phyloP scores from a whole-genome alignment of 139 green algal species.

The Micractinium sp. region DNA sequence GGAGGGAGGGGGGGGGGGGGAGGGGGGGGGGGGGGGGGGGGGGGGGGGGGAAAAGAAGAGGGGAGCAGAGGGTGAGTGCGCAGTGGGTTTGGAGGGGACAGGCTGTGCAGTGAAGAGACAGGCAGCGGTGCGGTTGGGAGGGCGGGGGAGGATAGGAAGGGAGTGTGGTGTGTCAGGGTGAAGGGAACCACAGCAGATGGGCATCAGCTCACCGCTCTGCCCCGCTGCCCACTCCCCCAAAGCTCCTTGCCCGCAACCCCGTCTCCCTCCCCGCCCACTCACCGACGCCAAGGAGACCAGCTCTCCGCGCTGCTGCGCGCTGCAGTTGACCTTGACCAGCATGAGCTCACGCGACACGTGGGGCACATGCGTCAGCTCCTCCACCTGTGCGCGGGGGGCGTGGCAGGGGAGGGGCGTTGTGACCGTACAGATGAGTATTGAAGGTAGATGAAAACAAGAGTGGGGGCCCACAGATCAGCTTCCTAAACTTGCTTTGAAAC shows the following conservation, averaged over 20 bases:
- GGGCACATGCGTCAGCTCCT: slow-evolving; percentile 79
- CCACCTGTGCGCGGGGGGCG: slow-evolving; percentile 44
- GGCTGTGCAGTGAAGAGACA: not conserved
- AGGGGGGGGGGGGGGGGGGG: too few relatives aligned
- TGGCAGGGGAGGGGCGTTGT: not conserved
- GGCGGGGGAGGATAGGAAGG: too few relatives aligned
- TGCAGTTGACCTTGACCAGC: slow-evolving; percentile 93
- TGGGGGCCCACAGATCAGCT: too few relatives aligned
- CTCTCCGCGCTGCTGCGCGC: slow-evolving; percentile 75
- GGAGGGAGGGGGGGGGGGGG: not conserved
- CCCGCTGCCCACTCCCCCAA: too few relatives aligned
- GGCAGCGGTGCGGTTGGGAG: too few relatives aligned
- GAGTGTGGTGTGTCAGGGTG: too few relatives aligned
- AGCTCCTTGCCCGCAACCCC: too few relatives aligned
- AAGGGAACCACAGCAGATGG: too few relatives aligned
- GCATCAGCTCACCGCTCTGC: too few relatives aligned
- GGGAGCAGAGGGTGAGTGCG: not conserved
- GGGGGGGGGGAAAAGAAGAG: not conserved
- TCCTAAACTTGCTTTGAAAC: too few relatives aligned
- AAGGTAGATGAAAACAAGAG: too few relatives aligned
- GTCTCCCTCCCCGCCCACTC: not conserved
- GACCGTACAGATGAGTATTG: not conserved
- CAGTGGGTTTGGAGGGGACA: not conserved
- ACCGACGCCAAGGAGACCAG: slow-evolving; percentile 78
- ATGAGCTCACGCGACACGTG: slow-evolving; percentile 92